Evolutionary conservation across 768 basidiomycete species (phyloP), one percentile per base, ranked within the genome.

Genomic region (Tricholoma hemisulphureum): DNA sequence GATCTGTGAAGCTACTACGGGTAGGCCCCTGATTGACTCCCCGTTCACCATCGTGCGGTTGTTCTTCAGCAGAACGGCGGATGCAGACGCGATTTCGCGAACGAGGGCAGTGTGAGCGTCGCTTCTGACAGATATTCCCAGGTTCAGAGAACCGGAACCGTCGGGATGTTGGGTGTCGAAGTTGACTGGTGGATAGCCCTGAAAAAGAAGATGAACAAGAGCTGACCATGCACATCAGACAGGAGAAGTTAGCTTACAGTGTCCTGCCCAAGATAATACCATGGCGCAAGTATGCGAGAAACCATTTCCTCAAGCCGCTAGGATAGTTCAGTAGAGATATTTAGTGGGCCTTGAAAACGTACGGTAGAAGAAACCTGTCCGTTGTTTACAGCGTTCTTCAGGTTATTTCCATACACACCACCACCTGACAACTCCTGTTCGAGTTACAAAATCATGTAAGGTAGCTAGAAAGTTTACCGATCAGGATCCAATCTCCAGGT

Each of bases 31-130:
- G 16, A 69, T 63, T 6, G 73, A 62, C 4, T 65, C 71, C 61
- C 66, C 76, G 58, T 63, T 73, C 55, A 67, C 75, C 24, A 70
- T 67, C 13, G 71, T 75, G 60, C 79, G 68, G 34, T 76, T 73
- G 67, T 91, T 91, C 73, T 90, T 90, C 11, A 90, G 75, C 31
- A 91, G 68, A 18, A 90, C 86, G 1, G 84, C 83, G 0, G 86
- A 87, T 0, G 82, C 83, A 0, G 83, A 78, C 4, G 83, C 89
- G 28, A 92, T 85, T 59, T 88, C 82, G 23, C 78, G 77, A 16
- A 80, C 82, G 16, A 89, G 71, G 3, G 80, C 75, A 1, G 78
- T 81, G 61, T 83, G 81, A 0, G 65, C 74, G 11, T 65, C 72
- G 1, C 73, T 76, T 26, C 80, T 74, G 4, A 81, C 80, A 18